phyloP scores from a whole-genome alignment of 2,329 filamentous ascomycete species.

The Tolypocladium nubicola region DNA sequence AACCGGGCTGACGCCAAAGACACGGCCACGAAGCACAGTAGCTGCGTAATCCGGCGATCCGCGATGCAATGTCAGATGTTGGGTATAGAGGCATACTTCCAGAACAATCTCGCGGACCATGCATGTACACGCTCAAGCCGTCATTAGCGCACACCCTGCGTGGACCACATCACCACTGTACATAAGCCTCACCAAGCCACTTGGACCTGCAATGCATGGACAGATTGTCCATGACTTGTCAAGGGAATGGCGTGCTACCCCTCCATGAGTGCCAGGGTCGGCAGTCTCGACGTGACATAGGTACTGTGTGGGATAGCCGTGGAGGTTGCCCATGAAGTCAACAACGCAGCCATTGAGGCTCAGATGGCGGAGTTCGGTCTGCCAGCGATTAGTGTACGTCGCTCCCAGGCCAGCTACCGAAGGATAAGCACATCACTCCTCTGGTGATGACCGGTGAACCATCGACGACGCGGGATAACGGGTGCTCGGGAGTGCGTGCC shows the following conservation, averaged over 20 bases:
- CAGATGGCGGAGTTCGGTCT: not conserved
- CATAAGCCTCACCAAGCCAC: not conserved
- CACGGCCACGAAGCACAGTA: not conserved
- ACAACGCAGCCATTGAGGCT: not conserved
- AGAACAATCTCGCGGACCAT: not conserved
- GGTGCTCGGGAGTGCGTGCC: conserved; percentile 15
- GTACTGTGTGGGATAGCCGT: not conserved
- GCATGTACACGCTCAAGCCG: not conserved
- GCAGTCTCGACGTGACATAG: not conserved
- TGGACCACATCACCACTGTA: not conserved
- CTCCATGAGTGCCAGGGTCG: not conserved
- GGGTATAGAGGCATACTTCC: not conserved
- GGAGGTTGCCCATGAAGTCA: not conserved
- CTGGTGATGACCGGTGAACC: not conserved
- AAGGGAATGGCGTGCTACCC: not conserved
- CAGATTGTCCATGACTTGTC: not conserved
- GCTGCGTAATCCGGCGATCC: not conserved
- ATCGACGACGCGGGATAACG: not conserved
- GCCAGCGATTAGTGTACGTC: not conserved
- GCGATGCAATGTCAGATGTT: not conserved
- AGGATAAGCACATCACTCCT: not conserved
- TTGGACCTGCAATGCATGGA: not conserved
- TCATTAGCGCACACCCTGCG: not conserved
- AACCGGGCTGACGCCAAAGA: not conserved
- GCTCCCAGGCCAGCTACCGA: not conserved